Base-by-base conservation (phyloP, 2,329 filamentous ascomycete species). In the Aspergillus chevalieri region DNA sequence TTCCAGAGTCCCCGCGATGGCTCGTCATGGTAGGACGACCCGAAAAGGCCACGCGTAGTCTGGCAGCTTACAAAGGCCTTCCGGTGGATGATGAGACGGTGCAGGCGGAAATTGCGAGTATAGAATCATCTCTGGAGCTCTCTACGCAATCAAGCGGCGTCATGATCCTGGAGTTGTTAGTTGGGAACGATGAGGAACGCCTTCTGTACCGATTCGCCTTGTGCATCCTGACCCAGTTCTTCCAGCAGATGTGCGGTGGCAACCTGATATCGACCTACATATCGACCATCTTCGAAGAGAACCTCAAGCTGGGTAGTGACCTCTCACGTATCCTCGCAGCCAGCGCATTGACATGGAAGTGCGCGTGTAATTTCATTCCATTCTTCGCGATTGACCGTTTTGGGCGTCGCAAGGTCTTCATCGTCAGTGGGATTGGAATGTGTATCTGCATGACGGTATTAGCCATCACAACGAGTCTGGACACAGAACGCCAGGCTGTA, bases 291-390 rank as follows among this genome's bases (percentile, higher is more conserved):
- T 59, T 59, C 41, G 28, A 54, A 38, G 47, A 54, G 3, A 57
- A 53, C 15, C 51, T 56, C 9, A 36, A 52, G 24, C 49, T 58
- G 45, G 43, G 26, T 22, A 15, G 47, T 8, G 47, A 46, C 24
- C 47, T 60, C 2, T 60, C 60, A 7, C 57, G 54, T n/a, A 61
- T 75, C 44, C 66, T 78, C 4, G 69, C 74, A 5, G 74, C 66
- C 3, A 75, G 74, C 24, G 77, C 77, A 9, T 64, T 81, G 30
- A 81, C 79, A 3, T 82, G 76, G 73, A 80, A 81, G 58, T 79
- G 79, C 57, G 56, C 79, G 15, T 76, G 74, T 26, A 76, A 73
- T 15, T 74, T 78, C 60, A 62, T 78, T 33, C 70, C 74, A 39
- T 75, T 78, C 58, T 70, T 76, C 56, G 72, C 73, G 47, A 76